Conservation (phyloP, 78 protist species). For the Dictyostelium citrinum region DNA sequence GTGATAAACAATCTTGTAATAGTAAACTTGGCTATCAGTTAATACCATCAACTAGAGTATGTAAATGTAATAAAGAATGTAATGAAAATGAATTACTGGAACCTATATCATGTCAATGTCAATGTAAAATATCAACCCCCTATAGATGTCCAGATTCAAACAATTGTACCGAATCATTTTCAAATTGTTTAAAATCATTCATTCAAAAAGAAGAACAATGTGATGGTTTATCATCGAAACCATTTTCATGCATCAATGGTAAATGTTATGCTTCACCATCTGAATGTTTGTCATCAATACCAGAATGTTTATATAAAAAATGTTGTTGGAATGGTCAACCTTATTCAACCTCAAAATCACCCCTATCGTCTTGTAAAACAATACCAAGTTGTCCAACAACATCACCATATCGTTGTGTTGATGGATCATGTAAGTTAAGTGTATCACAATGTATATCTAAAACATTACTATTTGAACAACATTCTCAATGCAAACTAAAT, state of each 20-base stretch:
- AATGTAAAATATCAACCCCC: background rate
- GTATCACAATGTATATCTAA: background rate
- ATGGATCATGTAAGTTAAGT: conserved; percentile 21
- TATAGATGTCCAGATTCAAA: background rate
- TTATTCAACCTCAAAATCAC: background rate
- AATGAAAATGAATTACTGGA: background rate
- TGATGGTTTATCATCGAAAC: background rate
- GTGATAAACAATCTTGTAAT: background rate
- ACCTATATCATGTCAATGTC: background rate
- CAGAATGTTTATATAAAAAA: background rate
- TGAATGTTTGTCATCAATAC: background rate
- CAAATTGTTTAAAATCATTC: background rate
- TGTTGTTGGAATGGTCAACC: conserved; percentile 51
- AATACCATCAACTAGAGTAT: background rate
- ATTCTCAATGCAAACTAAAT: background rate
- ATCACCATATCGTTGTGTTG: conserved; percentile 5
- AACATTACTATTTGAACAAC: background rate
- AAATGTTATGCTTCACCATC: background rate
- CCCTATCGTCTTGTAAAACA: background rate
- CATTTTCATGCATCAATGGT: conserved; percentile 25
- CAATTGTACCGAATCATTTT: background rate
- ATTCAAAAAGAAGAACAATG: background rate
- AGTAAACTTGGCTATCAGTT: background rate
- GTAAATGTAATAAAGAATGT: conserved; percentile 3
- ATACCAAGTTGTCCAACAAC: background rate